Evolutionary conservation across 331 rosid species (phyloP), one percentile per base, ranked within the genome.

Genomic region (Stylosanthes scabra): DNA sequence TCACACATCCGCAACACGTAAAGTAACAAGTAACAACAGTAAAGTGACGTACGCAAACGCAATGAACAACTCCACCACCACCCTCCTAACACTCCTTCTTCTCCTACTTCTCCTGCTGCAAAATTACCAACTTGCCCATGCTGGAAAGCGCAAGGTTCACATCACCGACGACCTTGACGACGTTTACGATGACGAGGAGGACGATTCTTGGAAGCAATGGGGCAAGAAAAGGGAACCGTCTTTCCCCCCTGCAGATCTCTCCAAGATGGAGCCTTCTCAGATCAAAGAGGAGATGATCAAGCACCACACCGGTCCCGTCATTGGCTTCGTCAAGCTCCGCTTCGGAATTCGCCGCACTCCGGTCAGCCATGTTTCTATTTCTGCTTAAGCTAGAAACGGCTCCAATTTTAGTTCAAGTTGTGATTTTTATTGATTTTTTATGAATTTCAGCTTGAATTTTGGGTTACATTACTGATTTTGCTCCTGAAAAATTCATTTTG

Each of bases 281-380:
- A 94, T 94, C 80, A 95, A 86, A 82, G 93, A 89, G 0, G 90
- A 86, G 91, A 82, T 89, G 90, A 78, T 34, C 71, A 89, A 91
- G 69, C 89, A 70, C 14, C 95, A 89, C 9, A 4, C 81, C 3
- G 96, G 97, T 27, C 93, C 97, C 1, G 74, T 69, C 12, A 59
- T 91, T 42, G 99, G 97, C 63, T 94, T 94, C 74, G 91, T 91
- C 58, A 94, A 94, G 82, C 96, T 94, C 81, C 93, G 86, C 2
- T 25, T 85, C 1, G 96, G 97, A 25, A 71, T 55, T 77, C 91
- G 40, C 42, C 87, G 96, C 55, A 82, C 80, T 69, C 85, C 71
- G 87, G 98, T 91, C 41, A 75, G 60, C 5, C 1, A 11, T 5
- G 10, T 14, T 52, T 15, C 8, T 14, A 2, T 15, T 14, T 52